Evolutionary conservation across 306 rosid species (phyloP), one percentile per base, ranked within the genome.

Genomic region (Quercus gilva): DNA sequence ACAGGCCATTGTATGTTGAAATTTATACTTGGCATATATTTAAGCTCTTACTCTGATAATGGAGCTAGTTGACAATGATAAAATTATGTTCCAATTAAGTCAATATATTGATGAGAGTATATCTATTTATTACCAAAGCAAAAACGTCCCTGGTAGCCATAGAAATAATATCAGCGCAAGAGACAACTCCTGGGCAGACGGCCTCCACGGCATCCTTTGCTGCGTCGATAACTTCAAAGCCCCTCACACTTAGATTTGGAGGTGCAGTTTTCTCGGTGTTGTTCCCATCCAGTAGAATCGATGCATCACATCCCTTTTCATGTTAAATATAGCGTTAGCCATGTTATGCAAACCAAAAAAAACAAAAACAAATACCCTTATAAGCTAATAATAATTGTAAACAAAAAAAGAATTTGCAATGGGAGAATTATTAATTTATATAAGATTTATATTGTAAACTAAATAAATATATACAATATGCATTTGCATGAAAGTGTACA

Each of bases 281-380:
- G 64, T 18, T 55, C n/a, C 88, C 90, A 15, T 87, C 79, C 0
- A 84, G 41, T 61, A 87, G 80, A 77, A 87, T 31, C 9, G 86
- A 87, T 5, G 90, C 90, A 43, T 87, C 90, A 53, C 90, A 87
- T 67, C 88, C 90, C 90, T 87, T 21, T 31, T 4, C 12, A 19
- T 33, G 58, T 5, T 12, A 56, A 73, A 25, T 17, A 33, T 0
- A 65, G 29, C 18, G 15, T 13, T 6, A 55, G 9, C 18, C 17
- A 9, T 26, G 17, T 56, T 29, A 7, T 31, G 18, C 21, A 57
- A 1, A 53, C 1, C 21, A 57, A 1, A 53, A 0, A 19, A 45
- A 28, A 4, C 19, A 37, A 37, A 37, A 41, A 41, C 45, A 41
- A 41, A 41, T 2, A 18, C 14, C 17, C 1, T 57, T 9, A 56